Evolutionary conservation across 805 yeast genomes (phyloP).

Genomic region (Teunomyces barrocoloradensis): DNA sequence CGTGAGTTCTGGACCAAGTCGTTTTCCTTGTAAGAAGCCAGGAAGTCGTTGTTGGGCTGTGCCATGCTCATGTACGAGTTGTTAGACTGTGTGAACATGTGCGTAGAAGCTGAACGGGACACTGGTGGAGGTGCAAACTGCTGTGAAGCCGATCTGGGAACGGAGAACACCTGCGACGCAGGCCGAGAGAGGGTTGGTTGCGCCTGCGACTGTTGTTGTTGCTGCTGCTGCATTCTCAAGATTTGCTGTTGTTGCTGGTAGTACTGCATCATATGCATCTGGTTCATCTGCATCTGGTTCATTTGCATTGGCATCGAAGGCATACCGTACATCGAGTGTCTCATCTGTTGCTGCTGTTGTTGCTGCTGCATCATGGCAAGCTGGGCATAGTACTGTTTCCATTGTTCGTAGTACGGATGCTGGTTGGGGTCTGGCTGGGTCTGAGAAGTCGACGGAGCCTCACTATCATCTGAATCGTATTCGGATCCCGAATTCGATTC

Average conservation of each 20-base stretch:
- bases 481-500: constrained; percentile 10
- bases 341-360: constrained; percentile 15
- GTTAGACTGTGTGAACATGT: background rate
- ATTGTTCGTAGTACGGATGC: constrained; percentile 36
- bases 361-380: constrained; percentile 19
- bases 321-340: constrained; percentile 12
- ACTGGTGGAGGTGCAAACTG: background rate
- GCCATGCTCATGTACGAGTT: background rate
- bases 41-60: constrained; percentile 1
- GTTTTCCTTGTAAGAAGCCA: constrained; percentile 5
- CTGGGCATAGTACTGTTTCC: constrained; percentile 36
- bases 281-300: constrained; percentile 12
- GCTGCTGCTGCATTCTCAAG: constrained; percentile 5
- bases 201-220: constrained; percentile 10
- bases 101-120: background rate
- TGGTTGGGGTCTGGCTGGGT: constrained; percentile 10
- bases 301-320: constrained; percentile 8
- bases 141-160: background rate
- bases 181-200: background rate
- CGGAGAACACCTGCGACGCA: background rate
- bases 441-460: constrained; percentile 4
- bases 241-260: constrained; percentile 3
- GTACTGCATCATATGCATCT: constrained; percentile 3
- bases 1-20: constrained; percentile 23
- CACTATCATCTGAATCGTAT: constrained; percentile 7